Evolutionary conservation across 2,329 filamentous ascomycete species (phyloP).

Genomic region (Fusarium bactridioides): DNA sequence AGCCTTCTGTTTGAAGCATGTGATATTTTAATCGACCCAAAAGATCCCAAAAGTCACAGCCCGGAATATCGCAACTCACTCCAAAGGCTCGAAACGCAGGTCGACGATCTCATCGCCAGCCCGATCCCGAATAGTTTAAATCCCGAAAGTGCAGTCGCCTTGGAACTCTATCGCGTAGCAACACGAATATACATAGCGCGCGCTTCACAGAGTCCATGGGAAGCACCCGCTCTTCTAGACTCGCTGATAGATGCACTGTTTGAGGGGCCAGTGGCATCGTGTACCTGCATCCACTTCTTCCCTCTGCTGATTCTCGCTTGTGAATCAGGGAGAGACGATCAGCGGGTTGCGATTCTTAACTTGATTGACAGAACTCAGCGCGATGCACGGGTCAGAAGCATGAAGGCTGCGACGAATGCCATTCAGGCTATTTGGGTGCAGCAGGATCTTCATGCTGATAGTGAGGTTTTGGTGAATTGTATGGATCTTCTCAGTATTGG

Average conservation of each 20-base stretch:
- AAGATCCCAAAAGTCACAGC: slow-evolving; percentile 10
- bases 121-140: neutral
- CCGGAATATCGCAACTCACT: slow-evolving; percentile 14
- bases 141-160: neutral
- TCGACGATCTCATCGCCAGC: neutral
- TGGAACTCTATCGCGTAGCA: slow-evolving; percentile 23
- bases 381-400: slow-evolving; percentile 29
- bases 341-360: slow-evolving; percentile 41
- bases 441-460: slow-evolving; percentile 45
- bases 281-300: slow-evolving; percentile 45
- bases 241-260: slow-evolving; percentile 29
- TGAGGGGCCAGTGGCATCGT: slow-evolving; percentile 1
- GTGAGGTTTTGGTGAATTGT: slow-evolving; percentile 44
- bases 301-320: slow-evolving; percentile 47
- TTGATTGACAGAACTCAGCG: slow-evolving; percentile 43
- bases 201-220: slow-evolving; percentile 36
- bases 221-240: slow-evolving; percentile 31
- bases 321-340: slow-evolving; percentile 46
- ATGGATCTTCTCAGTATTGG: slow-evolving; percentile 35
- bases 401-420: slow-evolving; percentile 30
- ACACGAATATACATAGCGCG: slow-evolving; percentile 30
- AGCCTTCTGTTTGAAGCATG: slow-evolving; percentile 25
- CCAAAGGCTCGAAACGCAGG: slow-evolving; percentile 4
- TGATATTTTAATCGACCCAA: slow-evolving; percentile 13
- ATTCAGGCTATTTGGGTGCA: slow-evolving; percentile 47